These are phyloP conservation scores for Yarrowia sp. DNA, from an alignment of 805 yeast genomes.

Conservation along the genomic window DNA sequence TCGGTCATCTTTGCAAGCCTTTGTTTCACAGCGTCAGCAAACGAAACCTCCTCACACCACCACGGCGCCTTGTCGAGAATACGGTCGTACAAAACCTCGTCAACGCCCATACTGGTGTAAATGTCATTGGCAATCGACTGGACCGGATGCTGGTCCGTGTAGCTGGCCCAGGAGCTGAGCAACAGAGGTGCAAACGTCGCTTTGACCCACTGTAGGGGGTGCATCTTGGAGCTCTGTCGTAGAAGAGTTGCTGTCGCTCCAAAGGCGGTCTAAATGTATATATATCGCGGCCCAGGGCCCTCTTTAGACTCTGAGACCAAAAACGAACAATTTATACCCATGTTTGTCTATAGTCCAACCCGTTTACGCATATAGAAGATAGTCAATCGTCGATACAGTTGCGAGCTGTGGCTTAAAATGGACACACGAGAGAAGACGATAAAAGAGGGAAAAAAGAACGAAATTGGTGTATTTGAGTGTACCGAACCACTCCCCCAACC, in stretches of 20 bases:
- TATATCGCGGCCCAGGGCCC: neutral
- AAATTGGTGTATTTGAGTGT: no score
- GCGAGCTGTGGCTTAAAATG: no score
- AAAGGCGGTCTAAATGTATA: neutral
- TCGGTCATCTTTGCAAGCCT: constrained; percentile 3
- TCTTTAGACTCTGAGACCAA: constrained; percentile 25
- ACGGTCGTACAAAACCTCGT: neutral
- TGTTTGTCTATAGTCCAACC: constrained; percentile 7
- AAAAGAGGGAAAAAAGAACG: no score
- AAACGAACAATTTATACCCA: constrained; percentile 13
- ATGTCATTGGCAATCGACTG: constrained; percentile 4
- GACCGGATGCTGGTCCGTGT: constrained; percentile 6
- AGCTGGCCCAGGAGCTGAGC: neutral
- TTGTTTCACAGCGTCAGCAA: constrained; percentile 3
- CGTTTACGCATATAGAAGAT: neutral
- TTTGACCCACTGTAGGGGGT: constrained; percentile 5
- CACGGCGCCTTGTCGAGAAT: constrained; percentile 13
- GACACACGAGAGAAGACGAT: no score
- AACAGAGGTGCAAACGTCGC: neutral
- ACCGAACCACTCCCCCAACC: no score
- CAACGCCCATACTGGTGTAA: constrained; percentile 11
- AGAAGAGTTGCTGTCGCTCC: neutral
- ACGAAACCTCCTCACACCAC: constrained; percentile 10
- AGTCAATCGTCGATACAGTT: neutral
- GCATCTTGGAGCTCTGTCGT: neutral